A percentile compares a stretch with the other conserved stretches of the same genome.
phyloP scores from a whole-genome alignment of 108 stramenopile genomes.

The Pseudonitzschia multistriata region DNA sequence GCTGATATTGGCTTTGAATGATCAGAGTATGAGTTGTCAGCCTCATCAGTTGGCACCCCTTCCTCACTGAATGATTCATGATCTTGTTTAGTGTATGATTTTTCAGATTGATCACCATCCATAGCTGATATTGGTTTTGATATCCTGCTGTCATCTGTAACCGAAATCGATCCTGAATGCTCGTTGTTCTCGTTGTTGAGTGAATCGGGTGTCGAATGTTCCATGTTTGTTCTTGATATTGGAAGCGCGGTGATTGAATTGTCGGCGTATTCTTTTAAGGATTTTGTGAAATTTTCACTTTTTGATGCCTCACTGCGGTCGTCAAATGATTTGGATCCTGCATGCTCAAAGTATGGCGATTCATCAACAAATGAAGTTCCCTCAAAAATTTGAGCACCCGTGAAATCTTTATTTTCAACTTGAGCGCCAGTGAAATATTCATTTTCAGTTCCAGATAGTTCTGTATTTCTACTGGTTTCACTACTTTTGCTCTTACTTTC shows the following conservation, averaged over 20 bases:
- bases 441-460: neutral
- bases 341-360: neutral
- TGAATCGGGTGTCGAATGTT: too few species aligned
- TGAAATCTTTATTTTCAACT: too few species aligned
- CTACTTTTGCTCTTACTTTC: neutral
- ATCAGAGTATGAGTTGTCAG: neutral
- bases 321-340: neutral
- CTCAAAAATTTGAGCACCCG: too few species aligned
- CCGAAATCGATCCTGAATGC: too few species aligned
- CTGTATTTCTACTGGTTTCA: neutral
- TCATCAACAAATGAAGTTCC: neutral
- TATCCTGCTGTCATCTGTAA: too few species aligned
- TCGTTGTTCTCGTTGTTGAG: too few species aligned
- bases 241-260: too few species aligned
- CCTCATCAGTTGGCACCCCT: too few species aligned
- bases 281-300: neutral
- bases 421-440: too few species aligned
- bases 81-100: neutral
- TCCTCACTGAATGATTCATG: too few species aligned
- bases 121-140: neutral
- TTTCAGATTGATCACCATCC: neutral
- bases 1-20: neutral
- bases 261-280: too few species aligned
- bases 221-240: too few species aligned
- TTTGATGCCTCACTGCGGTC: neutral